Conservation (phyloP, 108 stramenopile genomes). For the Fragilaria crotonensis region DNA sequence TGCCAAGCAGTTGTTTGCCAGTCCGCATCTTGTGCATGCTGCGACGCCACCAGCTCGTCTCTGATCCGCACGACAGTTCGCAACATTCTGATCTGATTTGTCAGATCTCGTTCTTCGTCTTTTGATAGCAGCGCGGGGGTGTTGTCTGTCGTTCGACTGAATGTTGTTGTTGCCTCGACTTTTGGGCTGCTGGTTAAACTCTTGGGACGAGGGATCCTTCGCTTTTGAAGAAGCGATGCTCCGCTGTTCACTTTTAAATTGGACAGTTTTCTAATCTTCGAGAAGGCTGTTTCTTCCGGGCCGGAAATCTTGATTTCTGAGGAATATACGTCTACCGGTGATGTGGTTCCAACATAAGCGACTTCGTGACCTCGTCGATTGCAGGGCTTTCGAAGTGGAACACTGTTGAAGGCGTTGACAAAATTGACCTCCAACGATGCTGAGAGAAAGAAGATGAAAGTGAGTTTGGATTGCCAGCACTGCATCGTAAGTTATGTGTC, state of each 20-base stretch:
- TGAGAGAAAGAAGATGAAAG: no score
- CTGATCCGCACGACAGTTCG: constrained; percentile 31
- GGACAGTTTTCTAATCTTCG: neutral
- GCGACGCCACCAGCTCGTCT: constrained; percentile 31
- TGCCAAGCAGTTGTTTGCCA: constrained; percentile 5
- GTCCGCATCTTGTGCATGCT: constrained; percentile 14
- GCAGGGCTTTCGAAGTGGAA: neutral
- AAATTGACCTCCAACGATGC: neutral
- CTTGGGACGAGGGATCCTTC: neutral
- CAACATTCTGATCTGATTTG: constrained; percentile 31
- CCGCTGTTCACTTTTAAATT: neutral
- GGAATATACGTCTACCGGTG: neutral
- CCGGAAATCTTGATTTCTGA: neutral
- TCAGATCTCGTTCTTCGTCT: constrained; percentile 45
- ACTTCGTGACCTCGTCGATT: neutral
- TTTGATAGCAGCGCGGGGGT: constrained; percentile 29
- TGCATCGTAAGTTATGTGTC: no score
- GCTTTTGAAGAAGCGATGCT: neutral
- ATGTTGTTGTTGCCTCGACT: constrained; percentile 1
- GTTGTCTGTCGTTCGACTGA: constrained; percentile 1
- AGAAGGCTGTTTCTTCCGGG: neutral
- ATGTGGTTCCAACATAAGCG: neutral
- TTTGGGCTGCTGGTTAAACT: neutral
- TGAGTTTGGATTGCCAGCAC: no score
- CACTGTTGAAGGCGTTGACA: neutral